Evolutionary conservation across 2,329 filamentous ascomycete genomes (phyloP), one percentile per base, ranked within the genome.

Genomic region (Lachnellula subtilissima): DNA sequence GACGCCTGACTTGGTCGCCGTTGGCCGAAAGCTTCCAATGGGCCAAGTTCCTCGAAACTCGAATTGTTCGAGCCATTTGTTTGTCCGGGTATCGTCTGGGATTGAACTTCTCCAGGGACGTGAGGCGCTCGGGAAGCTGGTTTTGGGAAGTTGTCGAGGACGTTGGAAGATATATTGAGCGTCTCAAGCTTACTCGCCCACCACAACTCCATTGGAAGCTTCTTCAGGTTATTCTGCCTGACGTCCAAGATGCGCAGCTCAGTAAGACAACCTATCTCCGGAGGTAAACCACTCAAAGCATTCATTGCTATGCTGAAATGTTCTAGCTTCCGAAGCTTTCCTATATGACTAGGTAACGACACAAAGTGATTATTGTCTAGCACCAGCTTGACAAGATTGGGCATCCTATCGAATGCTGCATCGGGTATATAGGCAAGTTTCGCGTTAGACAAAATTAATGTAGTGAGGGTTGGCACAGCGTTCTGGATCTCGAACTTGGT

Each of bases 331-430:
- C 83, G 84, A 46, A 99, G 76, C 60, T 87, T 89, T 15, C 93
- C 92, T 57, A 99, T 89, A 59, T 95, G 87, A 53, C 84, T 81
- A 0, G 93, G 94, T 23, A 99, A 76, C 0, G 90, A 93, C 0
- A 94, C 91, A 65, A 99, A 95, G 70, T 97, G 95, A 67, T 99
- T 99, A 70, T 90, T 92, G 73, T 97, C 93, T 53, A 99, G 78
- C 17, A 93, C 87, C 22, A 99, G 80, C 65, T 92, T 91, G 56
- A 93, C 90, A 46, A 99, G 73, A 65, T 91, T 94, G 8, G 88
- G 82, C 74, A 97, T 86, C 68, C 93, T 91, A 63, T 88, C 86
- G 69, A 96, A 97, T 14, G 93, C 82, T 47, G 89, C 86, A 69
- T 97, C 94, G 7, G 84, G 84, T 52, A 99, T 86, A 67, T 91